Evolutionary conservation across 2,329 filamentous ascomycete genomes (phyloP), one percentile per base, ranked within the genome.

Genomic region (Triangularia verruculosa): DNA sequence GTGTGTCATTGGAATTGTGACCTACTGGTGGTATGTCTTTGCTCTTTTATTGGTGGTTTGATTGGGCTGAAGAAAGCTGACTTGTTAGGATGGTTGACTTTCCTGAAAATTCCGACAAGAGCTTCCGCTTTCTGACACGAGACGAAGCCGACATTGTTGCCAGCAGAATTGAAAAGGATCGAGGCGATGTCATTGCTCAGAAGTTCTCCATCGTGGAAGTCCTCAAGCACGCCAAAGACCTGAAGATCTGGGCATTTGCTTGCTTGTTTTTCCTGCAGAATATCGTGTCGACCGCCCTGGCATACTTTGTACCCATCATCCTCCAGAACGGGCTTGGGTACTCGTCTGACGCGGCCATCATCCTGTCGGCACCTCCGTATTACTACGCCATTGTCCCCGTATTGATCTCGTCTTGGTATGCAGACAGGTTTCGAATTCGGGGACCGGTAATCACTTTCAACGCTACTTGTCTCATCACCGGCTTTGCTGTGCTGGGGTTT

Each of bases 361-460:
- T 90, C 3, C 82, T 90, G 0, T 85, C 86, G 0, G 86, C 86
- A 0, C 87, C 87, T 66, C 87, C 87, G 0, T 90, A 89, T 73
- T 89, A 89, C 74, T 89, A 87, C 71, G 83, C 87, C 22, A 82
- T 87, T 11, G 76, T 89, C 13, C 87, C 87, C 0, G 87, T 87
- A 5, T 77, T 89, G 8, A 68, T 89, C 8, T 88, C 87, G 3
- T 89, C 86, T 0, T 73, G 85, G 4, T 73, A 90, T 1, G 84
- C 87, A 30, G 89, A 92, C 72, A 80, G 76, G 32, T 85, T 81
- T 69, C 80, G 83, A 54, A 74, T 87, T 25, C 83, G 88, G 9
- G 87, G 83, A 0, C 87, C 87, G 0, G 77, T 89, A 60, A 89
- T 90, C 67, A 73, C 78, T 7, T 89, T 90, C 80, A 90, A 90